Evolutionary conservation across 805 yeast species (phyloP).

Genomic region (Saturnispora sekii): DNA sequence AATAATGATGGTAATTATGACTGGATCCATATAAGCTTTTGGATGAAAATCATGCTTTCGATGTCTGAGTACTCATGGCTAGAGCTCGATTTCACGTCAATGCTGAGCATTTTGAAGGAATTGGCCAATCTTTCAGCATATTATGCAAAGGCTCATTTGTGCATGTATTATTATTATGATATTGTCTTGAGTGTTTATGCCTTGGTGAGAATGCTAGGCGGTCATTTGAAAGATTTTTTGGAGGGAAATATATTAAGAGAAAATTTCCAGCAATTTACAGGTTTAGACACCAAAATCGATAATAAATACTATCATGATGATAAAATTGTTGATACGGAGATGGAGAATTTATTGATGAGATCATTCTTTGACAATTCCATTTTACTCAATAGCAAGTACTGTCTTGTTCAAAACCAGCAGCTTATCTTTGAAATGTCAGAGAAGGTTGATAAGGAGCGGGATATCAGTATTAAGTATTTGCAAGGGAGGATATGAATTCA

Average conservation of each 20-base stretch:
- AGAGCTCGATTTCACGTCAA: conserved; percentile 15
- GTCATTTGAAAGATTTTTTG: conserved; percentile 16
- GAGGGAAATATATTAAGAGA: conserved; percentile 12
- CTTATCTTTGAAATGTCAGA: conserved; percentile 2
- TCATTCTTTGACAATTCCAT: neutral
- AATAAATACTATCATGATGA: neutral
- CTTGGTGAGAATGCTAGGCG: conserved; percentile 11
- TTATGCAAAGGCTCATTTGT: neutral
- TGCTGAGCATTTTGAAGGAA: conserved; percentile 13
- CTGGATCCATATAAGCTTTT: conserved; percentile 22
- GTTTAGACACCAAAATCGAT: conserved; percentile 7
- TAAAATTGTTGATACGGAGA: neutral
- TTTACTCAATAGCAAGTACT: neutral
- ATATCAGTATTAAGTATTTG: neutral
- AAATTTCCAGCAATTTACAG: conserved; percentile 9
- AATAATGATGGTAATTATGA: conserved; percentile 8
- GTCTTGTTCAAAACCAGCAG: neutral
- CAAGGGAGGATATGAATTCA: too few relatives aligned
- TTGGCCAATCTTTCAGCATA: conserved; percentile 9
- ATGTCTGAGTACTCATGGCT: conserved; percentile 7
- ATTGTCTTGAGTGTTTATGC: conserved; percentile 15
- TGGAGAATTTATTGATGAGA: neutral
- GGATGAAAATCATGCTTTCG: conserved; percentile 15
- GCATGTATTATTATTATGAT: conserved; percentile 9
- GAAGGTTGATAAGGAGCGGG: neutral